A percentile compares a stretch with the other conserved stretches of the same genome.
These are phyloP conservation scores for Epichloe coenophiala DNA, from an alignment of 2,329 filamentous ascomycete species.

Conservation along the genomic window DNA sequence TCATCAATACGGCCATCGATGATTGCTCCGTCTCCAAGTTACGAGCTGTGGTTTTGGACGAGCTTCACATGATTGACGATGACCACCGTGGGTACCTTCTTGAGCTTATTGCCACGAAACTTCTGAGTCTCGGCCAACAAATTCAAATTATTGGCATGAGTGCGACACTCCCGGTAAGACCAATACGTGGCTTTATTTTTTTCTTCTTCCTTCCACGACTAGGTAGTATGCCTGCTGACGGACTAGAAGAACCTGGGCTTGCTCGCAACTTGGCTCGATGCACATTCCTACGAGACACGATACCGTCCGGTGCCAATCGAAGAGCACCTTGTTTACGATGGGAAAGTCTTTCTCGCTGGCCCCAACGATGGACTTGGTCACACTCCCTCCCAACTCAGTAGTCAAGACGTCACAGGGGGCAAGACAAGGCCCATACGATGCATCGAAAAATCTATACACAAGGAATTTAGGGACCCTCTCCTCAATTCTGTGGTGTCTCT, in stretches of 20 bases:
- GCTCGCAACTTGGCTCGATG: slow-evolving; percentile 56
- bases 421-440: slow-evolving; percentile 27
- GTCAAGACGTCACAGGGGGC: slow-evolving; percentile 19
- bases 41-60: slow-evolving; percentile 57
- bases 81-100: slow-evolving; percentile 62
- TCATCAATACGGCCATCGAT: slow-evolving; percentile 61
- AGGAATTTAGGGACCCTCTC: slow-evolving; percentile 50
- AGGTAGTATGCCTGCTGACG: not conserved
- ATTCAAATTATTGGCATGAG: slow-evolving; percentile 71
- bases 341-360: slow-evolving; percentile 49
- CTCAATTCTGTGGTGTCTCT: slow-evolving; percentile 59
- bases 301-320: slow-evolving; percentile 66
- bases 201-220: not conserved
- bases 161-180: slow-evolving; percentile 54
- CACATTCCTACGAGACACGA: slow-evolving; percentile 57
- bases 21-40: slow-evolving; percentile 53
- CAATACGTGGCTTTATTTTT: no score
- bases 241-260: slow-evolving; percentile 49
- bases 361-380: slow-evolving; percentile 42
- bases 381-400: slow-evolving; percentile 37
- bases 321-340: slow-evolving; percentile 60
- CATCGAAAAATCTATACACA: slow-evolving; percentile 43
- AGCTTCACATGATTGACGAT: slow-evolving; percentile 73
- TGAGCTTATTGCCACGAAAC: slow-evolving; percentile 60
- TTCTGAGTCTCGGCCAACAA: slow-evolving; percentile 52